Evolutionary conservation across 2,329 filamentous ascomycete species (phyloP).

Genomic region (Pestalotiopsis sp.): DNA sequence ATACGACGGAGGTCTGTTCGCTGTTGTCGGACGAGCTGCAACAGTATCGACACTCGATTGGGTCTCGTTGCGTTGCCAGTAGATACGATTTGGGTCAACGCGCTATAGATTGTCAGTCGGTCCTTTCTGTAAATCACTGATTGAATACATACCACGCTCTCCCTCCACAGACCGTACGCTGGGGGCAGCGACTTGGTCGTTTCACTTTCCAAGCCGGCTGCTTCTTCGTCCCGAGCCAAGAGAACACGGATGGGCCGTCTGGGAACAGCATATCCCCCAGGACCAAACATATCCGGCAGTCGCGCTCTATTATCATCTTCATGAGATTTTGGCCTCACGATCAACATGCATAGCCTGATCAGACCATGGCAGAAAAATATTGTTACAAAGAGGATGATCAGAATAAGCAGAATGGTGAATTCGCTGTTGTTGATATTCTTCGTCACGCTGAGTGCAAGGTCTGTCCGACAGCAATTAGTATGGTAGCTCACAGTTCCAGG

Average conservation of each 20-base stretch:
- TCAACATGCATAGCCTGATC: conserved; percentile 71
- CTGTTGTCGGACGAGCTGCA: conserved; percentile 23
- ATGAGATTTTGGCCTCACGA: conserved; percentile 47
- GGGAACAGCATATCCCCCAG: conserved; percentile 71
- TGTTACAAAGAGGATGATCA: conserved; percentile 73
- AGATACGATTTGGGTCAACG: conserved; percentile 79
- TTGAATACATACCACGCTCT: conserved; percentile 69
- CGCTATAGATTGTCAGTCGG: conserved; percentile 48
- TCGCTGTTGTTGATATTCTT: conserved; percentile 66
- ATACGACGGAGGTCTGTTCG: conserved; percentile 72
- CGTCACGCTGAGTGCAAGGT: conserved; percentile 72
- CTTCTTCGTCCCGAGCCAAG: conserved; percentile 74
- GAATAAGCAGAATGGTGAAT: conserved; percentile 78
- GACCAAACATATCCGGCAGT: conserved; percentile 49
- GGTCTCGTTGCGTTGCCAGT: conserved; percentile 70
- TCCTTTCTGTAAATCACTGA: neutral
- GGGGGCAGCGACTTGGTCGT: conserved; percentile 68
- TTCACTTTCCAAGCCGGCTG: conserved; percentile 57
- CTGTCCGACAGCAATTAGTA: conserved; percentile 44
- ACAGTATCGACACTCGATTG: conserved; percentile 14
- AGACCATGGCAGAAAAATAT: conserved; percentile 82
- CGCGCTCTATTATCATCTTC: conserved; percentile 21
- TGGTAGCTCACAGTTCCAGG: neutral
- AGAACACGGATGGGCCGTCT: conserved; percentile 75
- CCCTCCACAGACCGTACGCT: conserved; percentile 83